Percentiles rank a stretch among this genome's conserved stretches.
phyloP scores from a whole-genome alignment of 2,329 filamentous ascomycete species.

The Davidsoniella virescens region DNA sequence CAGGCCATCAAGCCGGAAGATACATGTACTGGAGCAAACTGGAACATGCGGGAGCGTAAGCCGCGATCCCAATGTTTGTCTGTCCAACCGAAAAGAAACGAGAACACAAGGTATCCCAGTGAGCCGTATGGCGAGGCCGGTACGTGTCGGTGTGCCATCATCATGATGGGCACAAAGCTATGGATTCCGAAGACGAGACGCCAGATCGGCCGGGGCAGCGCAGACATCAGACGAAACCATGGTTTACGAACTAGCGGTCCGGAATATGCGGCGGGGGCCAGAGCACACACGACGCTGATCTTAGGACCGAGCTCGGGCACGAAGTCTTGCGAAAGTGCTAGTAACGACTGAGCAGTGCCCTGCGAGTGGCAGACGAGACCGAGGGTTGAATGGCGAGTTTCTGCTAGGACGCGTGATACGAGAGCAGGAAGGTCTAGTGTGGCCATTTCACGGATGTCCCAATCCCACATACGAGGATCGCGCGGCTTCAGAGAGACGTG shows the following conservation, averaged over 20 bases:
- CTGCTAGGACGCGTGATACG: constrained; percentile 58
- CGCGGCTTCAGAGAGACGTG: constrained; percentile 53
- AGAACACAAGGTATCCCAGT: constrained; percentile 78
- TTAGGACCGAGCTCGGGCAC: constrained; percentile 68
- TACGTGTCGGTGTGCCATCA: constrained; percentile 57
- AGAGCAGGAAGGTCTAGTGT: constrained; percentile 75
- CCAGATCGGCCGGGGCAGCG: constrained; percentile 45
- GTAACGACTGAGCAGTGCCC: constrained; percentile 75
- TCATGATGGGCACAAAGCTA: constrained; percentile 87
- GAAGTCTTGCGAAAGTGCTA: constrained; percentile 80
- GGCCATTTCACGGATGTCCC: constrained; percentile 92
- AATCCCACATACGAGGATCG: constrained; percentile 90
- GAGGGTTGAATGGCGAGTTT: constrained; percentile 42
- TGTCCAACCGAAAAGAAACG: constrained; percentile 77
- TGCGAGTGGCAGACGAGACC: constrained; percentile 79
- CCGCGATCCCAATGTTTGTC: constrained; percentile 73
- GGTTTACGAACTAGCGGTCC: constrained; percentile 72
- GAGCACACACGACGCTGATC: constrained; percentile 76
- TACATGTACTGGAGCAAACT: constrained; percentile 83
- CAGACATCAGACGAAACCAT: constrained; percentile 77
- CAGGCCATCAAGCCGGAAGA: constrained; percentile 82
- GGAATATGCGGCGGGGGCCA: constrained; percentile 81
- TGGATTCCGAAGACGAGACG: constrained; percentile 78
- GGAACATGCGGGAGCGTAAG: constrained; percentile 68
- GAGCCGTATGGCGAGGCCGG: constrained; percentile 56